phyloP scores from a whole-genome alignment of 2,329 filamentous ascomycete species.

The Leptographium lundbergii region DNA sequence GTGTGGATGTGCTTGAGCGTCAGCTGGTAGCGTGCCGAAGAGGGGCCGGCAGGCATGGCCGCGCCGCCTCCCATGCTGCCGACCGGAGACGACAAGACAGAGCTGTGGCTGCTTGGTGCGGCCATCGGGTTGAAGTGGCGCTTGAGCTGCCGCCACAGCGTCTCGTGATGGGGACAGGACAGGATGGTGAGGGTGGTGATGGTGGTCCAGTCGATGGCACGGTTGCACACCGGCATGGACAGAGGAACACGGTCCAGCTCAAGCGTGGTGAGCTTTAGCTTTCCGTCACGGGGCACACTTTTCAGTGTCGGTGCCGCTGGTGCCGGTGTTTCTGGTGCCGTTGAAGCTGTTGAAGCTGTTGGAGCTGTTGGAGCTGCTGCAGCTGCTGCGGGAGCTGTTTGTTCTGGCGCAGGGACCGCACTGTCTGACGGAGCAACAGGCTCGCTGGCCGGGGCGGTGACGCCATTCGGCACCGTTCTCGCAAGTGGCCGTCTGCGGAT shows the following conservation, averaged over 20 bases:
- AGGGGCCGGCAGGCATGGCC: neutral
- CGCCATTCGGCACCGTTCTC: neutral
- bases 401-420: too few relatives aligned
- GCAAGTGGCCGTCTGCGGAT: constrained; percentile 22
- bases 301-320: neutral
- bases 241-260: constrained; percentile 65
- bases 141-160: constrained; percentile 61
- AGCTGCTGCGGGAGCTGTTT: too few relatives aligned
- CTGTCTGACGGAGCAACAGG: neutral
- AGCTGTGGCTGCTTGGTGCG: constrained; percentile 14
- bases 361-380: too few relatives aligned
- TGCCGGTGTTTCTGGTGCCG: neutral
- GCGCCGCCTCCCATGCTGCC: constrained; percentile 9
- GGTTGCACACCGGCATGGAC: constrained; percentile 57
- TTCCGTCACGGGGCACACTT: constrained; percentile 30
- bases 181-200: constrained; percentile 63
- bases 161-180: constrained; percentile 59
- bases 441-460: neutral
- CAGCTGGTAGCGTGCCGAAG: constrained; percentile 41
- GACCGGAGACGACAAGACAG: constrained; percentile 6
- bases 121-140: constrained; percentile 42
- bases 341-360: too few relatives aligned
- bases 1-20: constrained; percentile 64
- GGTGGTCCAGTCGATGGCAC: constrained; percentile 61
- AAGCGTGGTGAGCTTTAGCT: constrained; percentile 55